These are phyloP conservation scores for Phtheirospermum japonicum DNA, from an alignment of 257 asterid species.

Conservation along the genomic window DNA sequence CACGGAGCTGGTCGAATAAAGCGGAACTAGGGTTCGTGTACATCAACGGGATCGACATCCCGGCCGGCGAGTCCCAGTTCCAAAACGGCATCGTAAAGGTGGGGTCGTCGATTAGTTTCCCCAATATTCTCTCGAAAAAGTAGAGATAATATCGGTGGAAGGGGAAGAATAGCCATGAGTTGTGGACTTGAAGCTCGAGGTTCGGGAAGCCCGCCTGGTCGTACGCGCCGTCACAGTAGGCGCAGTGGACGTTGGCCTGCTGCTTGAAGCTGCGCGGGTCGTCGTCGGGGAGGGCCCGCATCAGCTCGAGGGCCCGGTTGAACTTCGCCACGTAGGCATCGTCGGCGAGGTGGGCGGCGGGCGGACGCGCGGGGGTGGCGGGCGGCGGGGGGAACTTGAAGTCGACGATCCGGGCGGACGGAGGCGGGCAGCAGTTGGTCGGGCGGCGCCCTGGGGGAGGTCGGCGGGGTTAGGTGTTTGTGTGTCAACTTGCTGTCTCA, in stretches of 20 bases:
- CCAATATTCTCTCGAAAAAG: conserved; percentile 69
- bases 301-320: conserved; percentile 51
- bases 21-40: conserved; percentile 50
- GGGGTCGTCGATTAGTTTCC: conserved; percentile 64
- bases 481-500: too few relatives aligned
- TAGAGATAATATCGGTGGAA: conserved; percentile 66
- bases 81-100: conserved; percentile 72
- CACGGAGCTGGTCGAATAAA: conserved; percentile 56
- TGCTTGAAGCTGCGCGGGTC: conserved; percentile 82
- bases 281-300: conserved; percentile 72
- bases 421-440: conserved; percentile 79
- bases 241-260: conserved; percentile 81
- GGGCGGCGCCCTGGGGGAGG: conserved; percentile 53
- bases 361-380: conserved; percentile 39
- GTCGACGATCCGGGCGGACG: conserved; percentile 36
- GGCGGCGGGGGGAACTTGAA: conserved; percentile 50
- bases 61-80: conserved; percentile 74
- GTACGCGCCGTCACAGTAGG: conserved; percentile 83
- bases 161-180: conserved; percentile 75
- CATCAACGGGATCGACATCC: conserved; percentile 56
- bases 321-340: conserved; percentile 51
- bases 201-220: conserved; percentile 75
- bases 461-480: conserved; percentile 38
- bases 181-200: conserved; percentile 75
- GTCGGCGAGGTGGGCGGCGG: conserved; percentile 69